A percentile compares a stretch with the other conserved stretches of the same genome.
Evolutionary conservation across 225 moss, liverwort and hornwort species (phyloP).

Genomic region (Pseudisothecium myosuroides): DNA sequence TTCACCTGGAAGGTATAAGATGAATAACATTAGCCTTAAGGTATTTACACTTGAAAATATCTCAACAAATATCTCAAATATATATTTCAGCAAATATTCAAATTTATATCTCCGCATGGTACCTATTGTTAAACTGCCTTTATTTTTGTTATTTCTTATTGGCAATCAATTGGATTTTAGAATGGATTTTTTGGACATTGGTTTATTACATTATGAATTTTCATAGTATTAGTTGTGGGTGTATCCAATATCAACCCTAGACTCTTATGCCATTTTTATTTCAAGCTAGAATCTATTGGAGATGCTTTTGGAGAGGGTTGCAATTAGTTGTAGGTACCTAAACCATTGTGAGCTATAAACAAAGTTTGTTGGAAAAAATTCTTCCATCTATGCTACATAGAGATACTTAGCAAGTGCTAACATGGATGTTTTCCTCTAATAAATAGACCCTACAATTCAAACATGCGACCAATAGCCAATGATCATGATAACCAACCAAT

Average conservation of each 20-base stretch:
- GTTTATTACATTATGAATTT: too few relatives aligned
- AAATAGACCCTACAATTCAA: background rate
- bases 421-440: rapidly evolving
- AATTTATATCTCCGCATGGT: background rate
- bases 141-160: background rate
- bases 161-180: background rate
- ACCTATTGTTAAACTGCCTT: background rate
- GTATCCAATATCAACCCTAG: background rate
- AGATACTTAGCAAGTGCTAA: background rate
- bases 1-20: constrained; percentile 1
- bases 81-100: background rate
- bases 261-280: background rate
- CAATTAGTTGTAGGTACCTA: background rate
- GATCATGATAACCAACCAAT: background rate
- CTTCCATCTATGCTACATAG: background rate
- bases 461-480: background rate
- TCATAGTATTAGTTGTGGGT: background rate
- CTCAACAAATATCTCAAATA: background rate
- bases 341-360: background rate
- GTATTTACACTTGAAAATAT: background rate
- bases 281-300: background rate
- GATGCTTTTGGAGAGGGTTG: background rate
- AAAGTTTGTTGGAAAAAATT: background rate
- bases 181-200: background rate
- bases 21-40: background rate